Evolutionary conservation across 2,329 filamentous ascomycete genomes (phyloP), one percentile per base, ranked within the genome.

Genomic region (Fusarium coicis): DNA sequence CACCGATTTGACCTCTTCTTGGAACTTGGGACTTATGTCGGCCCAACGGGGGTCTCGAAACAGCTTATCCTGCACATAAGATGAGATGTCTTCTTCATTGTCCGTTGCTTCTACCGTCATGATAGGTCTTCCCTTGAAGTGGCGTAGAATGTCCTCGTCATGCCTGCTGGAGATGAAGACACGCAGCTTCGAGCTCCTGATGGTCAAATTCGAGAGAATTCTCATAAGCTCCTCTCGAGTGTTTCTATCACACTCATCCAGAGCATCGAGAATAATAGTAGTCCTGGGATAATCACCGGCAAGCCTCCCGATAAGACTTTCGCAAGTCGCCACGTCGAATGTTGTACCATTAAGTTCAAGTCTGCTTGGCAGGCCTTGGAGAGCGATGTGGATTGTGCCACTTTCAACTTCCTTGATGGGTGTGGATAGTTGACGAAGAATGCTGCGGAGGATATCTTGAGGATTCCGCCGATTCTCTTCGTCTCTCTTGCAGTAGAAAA

Each of bases 371-470:
- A 49, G 3, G 0, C 14, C 21, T 1, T 3, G 2, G 0, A 49
- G 5, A 1, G 46, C 15, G 7, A n/a, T 7, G 4, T 49, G 28
- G 3, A 49, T 49, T 1, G 0, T 18, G 12, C 10, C 10, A 10
- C 3, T 0, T 18, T 12, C 5, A 0, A 5, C 0, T 10, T 49
- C 28, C 1, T 12, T 1, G 5, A 49, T 0, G 0, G 46, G 46
- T 1, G 2, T 23, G 0, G 46, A 12, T 5, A 49, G 21, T 4
- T 49, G 46, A 5, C 21, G 46, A 32, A 49, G 21, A 12, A 32
- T 23, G 2, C 21, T 23, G 0, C 46, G 28, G 2, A 49, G 21
- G 4, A 49, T 32, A 2, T 32, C 5, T 8, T 5, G 0, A 14
- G 46, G 46, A 4, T 2, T n/a, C 1, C 46, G 3, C 0, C 46